Conservation (phyloP, 257 asterid genomes). For the Solanum okadae region DNA sequence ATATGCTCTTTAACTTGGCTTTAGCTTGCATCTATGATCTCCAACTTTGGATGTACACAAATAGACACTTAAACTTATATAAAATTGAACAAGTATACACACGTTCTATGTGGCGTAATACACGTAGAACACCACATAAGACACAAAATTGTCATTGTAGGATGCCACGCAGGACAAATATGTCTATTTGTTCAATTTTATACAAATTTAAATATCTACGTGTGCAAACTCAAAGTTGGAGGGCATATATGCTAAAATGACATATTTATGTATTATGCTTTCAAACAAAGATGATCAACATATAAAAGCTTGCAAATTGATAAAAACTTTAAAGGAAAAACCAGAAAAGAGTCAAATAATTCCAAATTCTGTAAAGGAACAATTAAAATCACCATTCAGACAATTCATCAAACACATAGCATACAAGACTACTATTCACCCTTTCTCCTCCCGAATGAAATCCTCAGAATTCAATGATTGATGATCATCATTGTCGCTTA, state of each 20-base stretch:
- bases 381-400: neutral
- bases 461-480: conserved; percentile 4
- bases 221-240: neutral
- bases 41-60: neutral
- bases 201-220: neutral
- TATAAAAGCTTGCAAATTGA: neutral
- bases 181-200: neutral
- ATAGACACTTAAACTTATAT: too few species aligned
- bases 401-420: conserved; percentile 15
- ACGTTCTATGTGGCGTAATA: neutral
- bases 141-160: neutral
- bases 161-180: neutral
- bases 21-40: too few species aligned
- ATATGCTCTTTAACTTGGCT: neutral
- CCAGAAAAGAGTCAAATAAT: neutral
- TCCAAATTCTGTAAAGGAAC: neutral
- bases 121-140: neutral
- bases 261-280: neutral
- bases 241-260: rapidly evolving
- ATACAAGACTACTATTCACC: neutral
- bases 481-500: neutral
- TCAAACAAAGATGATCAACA: neutral
- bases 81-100: too few species aligned
- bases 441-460: conserved; percentile 15
- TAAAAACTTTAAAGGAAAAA: neutral